These are phyloP conservation scores for Leptomonas pyrrhocoris DNA, from an alignment of 208 protist species.

Conservation along the genomic window DNA sequence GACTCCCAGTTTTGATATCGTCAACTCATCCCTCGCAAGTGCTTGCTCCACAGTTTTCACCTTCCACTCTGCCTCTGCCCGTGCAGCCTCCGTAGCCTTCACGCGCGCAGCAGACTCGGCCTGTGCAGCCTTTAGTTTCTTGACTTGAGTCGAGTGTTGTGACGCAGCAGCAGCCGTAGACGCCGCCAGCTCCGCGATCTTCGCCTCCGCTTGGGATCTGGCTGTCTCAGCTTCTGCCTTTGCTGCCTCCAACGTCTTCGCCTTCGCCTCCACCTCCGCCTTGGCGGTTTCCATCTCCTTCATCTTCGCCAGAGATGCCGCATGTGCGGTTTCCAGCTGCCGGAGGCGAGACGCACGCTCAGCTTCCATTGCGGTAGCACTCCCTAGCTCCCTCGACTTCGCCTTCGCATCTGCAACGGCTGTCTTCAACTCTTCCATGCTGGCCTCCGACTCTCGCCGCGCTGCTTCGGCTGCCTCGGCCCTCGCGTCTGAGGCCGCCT, in stretches of 20 bases:
- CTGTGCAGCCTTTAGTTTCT: constrained; percentile 1
- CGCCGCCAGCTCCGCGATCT: not conserved
- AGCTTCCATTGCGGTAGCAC: not conserved
- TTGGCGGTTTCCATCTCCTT: constrained; percentile 4
- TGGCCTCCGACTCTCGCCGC: too few relatives aligned
- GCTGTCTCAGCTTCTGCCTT: not conserved
- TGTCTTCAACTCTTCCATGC: not conserved
- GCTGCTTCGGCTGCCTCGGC: too few relatives aligned
- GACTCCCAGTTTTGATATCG: not conserved
- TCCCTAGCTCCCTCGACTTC: constrained; percentile 1
- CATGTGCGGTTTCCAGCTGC: not conserved
- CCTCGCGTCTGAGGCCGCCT: too few relatives aligned
- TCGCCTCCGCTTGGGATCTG: not conserved
- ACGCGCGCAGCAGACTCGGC: not conserved
- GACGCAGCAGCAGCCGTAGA: not conserved
- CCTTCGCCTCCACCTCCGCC: not conserved
- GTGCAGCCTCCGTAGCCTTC: constrained; percentile 1
- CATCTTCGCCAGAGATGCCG: not conserved
- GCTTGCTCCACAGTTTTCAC: not conserved
- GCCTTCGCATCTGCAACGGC: constrained; percentile 5
- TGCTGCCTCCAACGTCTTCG: not conserved
- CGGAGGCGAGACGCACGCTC: not conserved
- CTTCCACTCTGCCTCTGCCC: constrained; percentile 3
- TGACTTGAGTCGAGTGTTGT: not conserved
- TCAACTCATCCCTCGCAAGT: too few relatives aligned